phyloP scores from a whole-genome alignment of 108 stramenopile species.

The Nitzschia palea region DNA sequence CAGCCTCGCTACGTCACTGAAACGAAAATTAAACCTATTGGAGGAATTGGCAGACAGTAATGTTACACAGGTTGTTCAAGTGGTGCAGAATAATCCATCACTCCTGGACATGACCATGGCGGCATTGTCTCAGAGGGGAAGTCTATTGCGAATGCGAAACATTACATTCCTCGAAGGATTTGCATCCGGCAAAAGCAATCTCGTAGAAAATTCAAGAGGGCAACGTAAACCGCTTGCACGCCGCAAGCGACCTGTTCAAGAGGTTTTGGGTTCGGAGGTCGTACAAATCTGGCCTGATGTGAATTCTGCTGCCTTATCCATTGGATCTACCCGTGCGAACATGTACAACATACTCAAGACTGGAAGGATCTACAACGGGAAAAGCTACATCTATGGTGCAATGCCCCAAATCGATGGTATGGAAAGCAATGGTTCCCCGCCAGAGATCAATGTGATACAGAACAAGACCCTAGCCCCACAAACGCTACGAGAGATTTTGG shows the following conservation, averaged over 20 bases:
- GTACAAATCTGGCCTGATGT: background rate
- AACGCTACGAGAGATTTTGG: too few species aligned
- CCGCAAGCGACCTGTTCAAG: background rate
- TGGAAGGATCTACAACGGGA: slow-evolving; percentile 3
- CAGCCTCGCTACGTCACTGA: slow-evolving; percentile 40
- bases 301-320: slow-evolving; percentile 1
- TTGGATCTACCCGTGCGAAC: slow-evolving; percentile 9
- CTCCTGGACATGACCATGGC: slow-evolving; percentile 29
- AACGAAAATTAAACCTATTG: slow-evolving; percentile 40
- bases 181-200: background rate
- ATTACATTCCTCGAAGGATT: slow-evolving; percentile 7
- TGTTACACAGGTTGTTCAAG: slow-evolving; percentile 13
- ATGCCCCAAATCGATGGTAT: background rate
- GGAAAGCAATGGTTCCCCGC: too few species aligned
- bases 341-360: slow-evolving; percentile 25
- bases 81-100: slow-evolving; percentile 43
- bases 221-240: background rate
- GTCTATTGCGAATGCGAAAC: slow-evolving; percentile 2
- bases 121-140: slow-evolving; percentile 28
- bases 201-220: background rate
- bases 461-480: too few species aligned
- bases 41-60: slow-evolving; percentile 1
- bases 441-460: too few species aligned
- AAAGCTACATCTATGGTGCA: slow-evolving; percentile 1
- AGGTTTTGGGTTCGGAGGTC: background rate